Base-by-base conservation (phyloP, 345 rosid genomes). In the Linum tenue region DNA sequence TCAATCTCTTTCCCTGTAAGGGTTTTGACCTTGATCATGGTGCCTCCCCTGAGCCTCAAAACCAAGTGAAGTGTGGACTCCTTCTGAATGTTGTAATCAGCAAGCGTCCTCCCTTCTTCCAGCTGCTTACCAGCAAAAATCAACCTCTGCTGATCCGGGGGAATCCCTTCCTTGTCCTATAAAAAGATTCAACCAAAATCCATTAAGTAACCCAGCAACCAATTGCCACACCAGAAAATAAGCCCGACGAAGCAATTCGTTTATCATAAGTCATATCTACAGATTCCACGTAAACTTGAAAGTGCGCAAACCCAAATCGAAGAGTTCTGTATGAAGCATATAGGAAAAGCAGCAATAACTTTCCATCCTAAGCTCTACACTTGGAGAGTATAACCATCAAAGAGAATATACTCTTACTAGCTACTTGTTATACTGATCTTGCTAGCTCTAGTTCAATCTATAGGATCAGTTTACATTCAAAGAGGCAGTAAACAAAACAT, bases 1-100 rank as follows among this genome's bases (percentile, higher is more conserved):
- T 59, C 62, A 36, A 59, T 59, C 37, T 59, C 62, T 36, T 59
- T 59, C 9, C 62, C 62, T 22, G 62, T 59, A 12, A 59, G 39
- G 0, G 62, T 59, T 39, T 59, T 59, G 39, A 59, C 62, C 31
- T 22, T 22, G 31, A 22, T 22, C 31, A 22, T 22, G 31, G 31
- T 22, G 31, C 31, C 31, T 22, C 31, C 31, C 31, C 31, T 22
- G 31, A 22, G 31, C 31, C 31, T 22, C 31, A 22, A 22, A 22
- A 22, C 31, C 31, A 22, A 1, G 31, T 22, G 31, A 22, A 22
- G 31, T 1, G 31, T 22, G 31, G 31, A 22, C 31, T 22, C 31
- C 31, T 22, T 22, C 31, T 22, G 31, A 22, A 22, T 22, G 31
- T 22, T 22, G 31, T 22, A 22, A 22, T 22, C 31, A 22, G 31